Conservation (phyloP, 169 alveolate species). For the Hepatocystis sp. region DNA sequence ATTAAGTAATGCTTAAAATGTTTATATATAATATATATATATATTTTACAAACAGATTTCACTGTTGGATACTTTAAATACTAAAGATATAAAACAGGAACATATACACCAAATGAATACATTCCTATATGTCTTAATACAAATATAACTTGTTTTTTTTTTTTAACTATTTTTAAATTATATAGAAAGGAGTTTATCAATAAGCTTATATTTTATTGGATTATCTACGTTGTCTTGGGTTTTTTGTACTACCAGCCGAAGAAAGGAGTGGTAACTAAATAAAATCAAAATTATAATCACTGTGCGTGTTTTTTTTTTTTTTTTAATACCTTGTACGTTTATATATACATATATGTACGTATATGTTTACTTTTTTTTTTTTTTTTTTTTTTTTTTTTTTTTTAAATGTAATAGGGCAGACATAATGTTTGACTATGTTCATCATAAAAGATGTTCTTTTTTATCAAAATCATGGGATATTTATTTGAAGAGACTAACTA, state of each 20-base stretch:
- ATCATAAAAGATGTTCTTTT: conserved; percentile 76
- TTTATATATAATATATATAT: background rate
- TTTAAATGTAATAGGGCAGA: conserved; percentile 55
- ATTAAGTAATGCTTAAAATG: conserved; percentile 17
- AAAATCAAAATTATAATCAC: background rate
- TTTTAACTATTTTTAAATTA: conserved; percentile 22
- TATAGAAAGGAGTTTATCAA: conserved; percentile 61
- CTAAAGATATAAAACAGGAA: background rate
- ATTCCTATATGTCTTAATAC: background rate
- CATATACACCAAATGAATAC: background rate
- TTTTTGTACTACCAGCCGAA: conserved; percentile 50
- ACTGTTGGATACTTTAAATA: background rate
- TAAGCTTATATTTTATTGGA: conserved; percentile 59
- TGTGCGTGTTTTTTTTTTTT: background rate
- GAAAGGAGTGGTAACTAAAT: conserved; percentile 68
- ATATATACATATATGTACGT: background rate
- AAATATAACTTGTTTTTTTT: background rate
- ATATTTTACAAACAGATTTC: background rate
- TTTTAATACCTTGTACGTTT: background rate
- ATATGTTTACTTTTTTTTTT: background rate
- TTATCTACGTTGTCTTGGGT: conserved; percentile 51
- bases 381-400: conserved; percentile 1
- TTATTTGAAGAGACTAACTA: conserved; percentile 23
- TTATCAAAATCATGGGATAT: conserved; percentile 48
- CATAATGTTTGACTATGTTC: conserved; percentile 72